phyloP scores from a whole-genome alignment of 257 asterid genomes.

The Salvia miltiorrhiza region DNA sequence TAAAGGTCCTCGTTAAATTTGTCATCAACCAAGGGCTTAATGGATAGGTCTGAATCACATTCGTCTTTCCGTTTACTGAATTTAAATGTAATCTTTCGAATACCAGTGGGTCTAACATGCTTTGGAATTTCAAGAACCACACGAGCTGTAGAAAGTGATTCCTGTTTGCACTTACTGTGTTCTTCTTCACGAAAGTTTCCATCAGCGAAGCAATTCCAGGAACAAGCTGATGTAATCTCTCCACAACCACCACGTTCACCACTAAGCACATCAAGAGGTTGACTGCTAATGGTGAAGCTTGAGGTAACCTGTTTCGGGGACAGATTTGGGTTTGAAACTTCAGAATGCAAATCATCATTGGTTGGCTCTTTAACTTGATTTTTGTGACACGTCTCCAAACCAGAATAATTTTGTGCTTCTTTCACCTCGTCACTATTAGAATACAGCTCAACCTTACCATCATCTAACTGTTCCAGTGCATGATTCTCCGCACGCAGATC shows the following conservation, averaged over 20 bases:
- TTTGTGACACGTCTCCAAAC: slow-evolving; percentile 33
- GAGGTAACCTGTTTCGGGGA: slow-evolving; percentile 72
- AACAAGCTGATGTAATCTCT: slow-evolving; percentile 70
- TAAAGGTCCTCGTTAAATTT: slow-evolving; percentile 35
- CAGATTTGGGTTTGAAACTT: slow-evolving; percentile 71
- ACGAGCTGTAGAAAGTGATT: slow-evolving; percentile 48
- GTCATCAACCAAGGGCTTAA: slow-evolving; percentile 36
- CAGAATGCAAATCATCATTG: slow-evolving; percentile 79
- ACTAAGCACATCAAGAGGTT: slow-evolving; percentile 38
- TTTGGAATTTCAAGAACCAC: slow-evolving; percentile 95
- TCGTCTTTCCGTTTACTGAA: slow-evolving; percentile 82
- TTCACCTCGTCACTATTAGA: slow-evolving; percentile 23
- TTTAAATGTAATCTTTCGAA: slow-evolving; percentile 88
- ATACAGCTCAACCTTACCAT: slow-evolving; percentile 24
- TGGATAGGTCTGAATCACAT: slow-evolving; percentile 26
- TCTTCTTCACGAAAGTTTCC: slow-evolving; percentile 58
- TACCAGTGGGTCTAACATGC: slow-evolving; percentile 84
- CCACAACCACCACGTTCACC: slow-evolving; percentile 56
- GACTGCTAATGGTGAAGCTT: slow-evolving; percentile 49
- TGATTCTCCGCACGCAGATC: slow-evolving; percentile 27
- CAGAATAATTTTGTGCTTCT: slow-evolving; percentile 27
- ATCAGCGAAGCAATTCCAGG: slow-evolving; percentile 43
- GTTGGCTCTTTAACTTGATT: slow-evolving; percentile 60
- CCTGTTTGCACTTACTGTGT: slow-evolving; percentile 39
- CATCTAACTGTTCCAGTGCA: slow-evolving; percentile 18